A percentile compares a stretch with the other conserved stretches of the same genome.
Evolutionary conservation across 345 rosid species (phyloP).

Genomic region (Turnera subulata): DNA sequence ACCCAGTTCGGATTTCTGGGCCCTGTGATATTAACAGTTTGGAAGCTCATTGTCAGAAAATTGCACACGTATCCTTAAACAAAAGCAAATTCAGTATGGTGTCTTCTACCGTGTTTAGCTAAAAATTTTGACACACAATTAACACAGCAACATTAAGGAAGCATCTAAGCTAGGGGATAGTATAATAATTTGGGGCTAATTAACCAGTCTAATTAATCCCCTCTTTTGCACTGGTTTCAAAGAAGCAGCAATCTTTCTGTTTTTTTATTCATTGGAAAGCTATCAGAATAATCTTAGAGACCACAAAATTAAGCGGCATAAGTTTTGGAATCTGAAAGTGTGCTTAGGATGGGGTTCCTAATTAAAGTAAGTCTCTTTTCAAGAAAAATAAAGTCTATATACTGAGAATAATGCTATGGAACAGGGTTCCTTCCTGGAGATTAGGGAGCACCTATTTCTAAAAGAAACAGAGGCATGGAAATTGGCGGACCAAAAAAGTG

Average conservation of each 20-base stretch:
- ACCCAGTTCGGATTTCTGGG: slow-evolving; percentile 27
- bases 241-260: too few species aligned
- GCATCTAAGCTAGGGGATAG: neutral
- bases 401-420: slow-evolving; percentile 10
- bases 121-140: neutral
- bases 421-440: neutral
- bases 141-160: neutral
- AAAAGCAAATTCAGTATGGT: too few species aligned
- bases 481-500: neutral
- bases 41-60: neutral
- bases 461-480: neutral
- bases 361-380: neutral
- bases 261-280: too few species aligned
- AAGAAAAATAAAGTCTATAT: slow-evolving; percentile 3
- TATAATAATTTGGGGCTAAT: neutral
- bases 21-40: slow-evolving; percentile 13
- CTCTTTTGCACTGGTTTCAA: too few species aligned
- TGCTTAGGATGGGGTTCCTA: neutral
- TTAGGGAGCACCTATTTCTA: too few species aligned
- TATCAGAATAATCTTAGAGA: neutral
- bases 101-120: neutral
- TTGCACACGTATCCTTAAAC: too few species aligned
- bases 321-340: too few species aligned
- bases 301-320: too few species aligned
- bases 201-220: neutral